Evolutionary conservation across 2,329 filamentous ascomycete species (phyloP).

Genomic region (Ustilaginoidea virens): DNA sequence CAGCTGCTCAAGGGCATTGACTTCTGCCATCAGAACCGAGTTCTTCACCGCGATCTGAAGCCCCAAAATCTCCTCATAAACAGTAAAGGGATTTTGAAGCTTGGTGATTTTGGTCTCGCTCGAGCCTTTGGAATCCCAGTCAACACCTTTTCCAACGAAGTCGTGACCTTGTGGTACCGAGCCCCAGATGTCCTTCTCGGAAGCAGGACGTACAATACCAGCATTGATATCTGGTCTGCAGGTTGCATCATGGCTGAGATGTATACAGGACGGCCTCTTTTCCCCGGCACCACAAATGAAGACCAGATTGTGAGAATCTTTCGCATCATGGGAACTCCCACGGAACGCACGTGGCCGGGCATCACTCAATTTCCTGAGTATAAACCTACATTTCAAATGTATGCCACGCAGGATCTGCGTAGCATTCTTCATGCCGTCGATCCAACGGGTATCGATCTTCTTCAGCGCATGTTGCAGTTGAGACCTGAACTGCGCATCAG

Average conservation of each 20-base stretch:
- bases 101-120: conserved; percentile 88
- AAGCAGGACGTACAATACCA: conserved; percentile 95
- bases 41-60: conserved; percentile 89
- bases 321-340: conserved; percentile 94
- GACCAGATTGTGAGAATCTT: conserved; percentile 97
- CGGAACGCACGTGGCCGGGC: conserved; percentile 87
- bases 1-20: conserved; percentile 91
- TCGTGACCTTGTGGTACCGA: conserved; percentile 95
- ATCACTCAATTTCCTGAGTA: conserved; percentile 96
- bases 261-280: conserved; percentile 90
- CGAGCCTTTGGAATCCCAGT: conserved; percentile 93
- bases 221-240: conserved; percentile 98
- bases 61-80: conserved; percentile 96
- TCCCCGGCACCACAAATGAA: conserved; percentile 95
- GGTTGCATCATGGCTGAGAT: conserved; percentile 99
- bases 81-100: conserved; percentile 74
- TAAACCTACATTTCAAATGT: conserved; percentile 88
- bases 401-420: conserved; percentile 78
- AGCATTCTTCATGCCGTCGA: conserved; percentile 86
- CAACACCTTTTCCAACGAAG: conserved; percentile 96
- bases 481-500: conserved; percentile 84
- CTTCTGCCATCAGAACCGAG: conserved; percentile 94
- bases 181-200: conserved; percentile 91
- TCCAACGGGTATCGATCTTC: conserved; percentile 66
- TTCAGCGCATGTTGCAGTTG: conserved; percentile 83